These are phyloP conservation scores for Trametes polyzona DNA, from an alignment of 1,284 basidiomycete genomes.

Conservation along the genomic window DNA sequence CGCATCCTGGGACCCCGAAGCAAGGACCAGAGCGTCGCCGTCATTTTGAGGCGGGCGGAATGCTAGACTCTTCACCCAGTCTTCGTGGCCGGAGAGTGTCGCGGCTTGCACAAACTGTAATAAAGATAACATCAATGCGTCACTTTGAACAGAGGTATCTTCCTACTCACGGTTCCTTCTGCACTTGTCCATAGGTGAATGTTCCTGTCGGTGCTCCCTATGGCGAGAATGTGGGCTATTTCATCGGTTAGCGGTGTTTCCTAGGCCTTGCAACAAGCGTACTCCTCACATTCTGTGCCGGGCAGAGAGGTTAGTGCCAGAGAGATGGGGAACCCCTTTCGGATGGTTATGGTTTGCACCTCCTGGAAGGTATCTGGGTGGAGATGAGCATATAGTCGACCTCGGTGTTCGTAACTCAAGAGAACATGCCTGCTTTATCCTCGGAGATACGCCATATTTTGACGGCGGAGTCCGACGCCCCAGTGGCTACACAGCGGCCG, in stretches of 20 bases:
- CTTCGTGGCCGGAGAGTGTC: conserved; percentile 84
- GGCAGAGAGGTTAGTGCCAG: conserved; percentile 71
- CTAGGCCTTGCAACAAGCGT: not conserved
- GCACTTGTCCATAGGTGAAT: conserved; percentile 79
- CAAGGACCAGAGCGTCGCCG: conserved; percentile 59
- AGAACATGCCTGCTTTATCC: conserved; percentile 37
- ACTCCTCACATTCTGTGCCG: conserved; percentile 56
- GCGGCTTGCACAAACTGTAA: conserved; percentile 62
- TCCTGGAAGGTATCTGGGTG: conserved; percentile 48
- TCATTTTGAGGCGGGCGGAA: conserved; percentile 51
- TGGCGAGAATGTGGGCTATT: conserved; percentile 73
- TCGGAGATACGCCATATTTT: conserved; percentile 66
- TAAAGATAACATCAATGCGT: not conserved
- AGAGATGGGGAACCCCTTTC: conserved; percentile 78
- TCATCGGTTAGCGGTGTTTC: not conserved
- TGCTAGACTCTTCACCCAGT: conserved; percentile 86
- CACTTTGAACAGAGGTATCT: not conserved
- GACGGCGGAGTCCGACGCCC: conserved; percentile 78
- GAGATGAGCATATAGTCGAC: not conserved
- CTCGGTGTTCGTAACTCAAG: not conserved
- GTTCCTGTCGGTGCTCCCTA: conserved; percentile 76
- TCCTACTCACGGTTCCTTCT: conserved; percentile 51
- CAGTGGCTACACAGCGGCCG: conserved; percentile 63
- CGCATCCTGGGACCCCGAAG: conserved; percentile 92
- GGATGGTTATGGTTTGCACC: conserved; percentile 64